Conservation (phyloP, 108 stramenopile species). For the Conticribra guillardii region DNA sequence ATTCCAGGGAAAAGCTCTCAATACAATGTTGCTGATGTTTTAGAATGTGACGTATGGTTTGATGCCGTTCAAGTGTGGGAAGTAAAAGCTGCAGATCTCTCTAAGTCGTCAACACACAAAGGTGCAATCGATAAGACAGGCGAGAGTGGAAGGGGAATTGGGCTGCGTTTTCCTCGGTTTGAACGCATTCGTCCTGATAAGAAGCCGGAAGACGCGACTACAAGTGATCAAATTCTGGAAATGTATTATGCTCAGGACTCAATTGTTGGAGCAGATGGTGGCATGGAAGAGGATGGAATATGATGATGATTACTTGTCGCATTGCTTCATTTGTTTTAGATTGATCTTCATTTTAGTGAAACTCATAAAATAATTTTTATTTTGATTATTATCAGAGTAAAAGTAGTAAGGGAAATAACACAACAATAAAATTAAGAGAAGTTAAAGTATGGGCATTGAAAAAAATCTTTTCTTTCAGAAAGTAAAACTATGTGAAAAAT, state of each 20-base stretch:
- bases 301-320: too few species aligned
- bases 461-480: too few species aligned
- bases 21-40: conserved; percentile 82
- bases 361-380: too few species aligned
- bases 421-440: too few species aligned
- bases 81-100: conserved; percentile 97
- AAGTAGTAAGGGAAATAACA: too few species aligned
- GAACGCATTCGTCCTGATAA: conserved; percentile 98
- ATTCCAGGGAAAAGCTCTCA: conserved; percentile 73
- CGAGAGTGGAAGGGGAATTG: conserved; percentile 93
- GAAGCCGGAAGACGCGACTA: conserved; percentile 95
- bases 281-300: conserved; percentile 60
- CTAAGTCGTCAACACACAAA: conserved; percentile 87
- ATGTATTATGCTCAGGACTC: conserved; percentile 95
- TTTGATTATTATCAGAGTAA: too few species aligned
- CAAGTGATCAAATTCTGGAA: conserved; percentile 93
- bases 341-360: too few species aligned
- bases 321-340: too few species aligned
- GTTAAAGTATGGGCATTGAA: too few species aligned
- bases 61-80: conserved; percentile 98
- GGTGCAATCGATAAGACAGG: conserved; percentile 88
- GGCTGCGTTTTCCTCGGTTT: conserved; percentile 98
- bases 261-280: conserved; percentile 55
- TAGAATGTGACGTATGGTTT: conserved; percentile 98
- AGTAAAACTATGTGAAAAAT: too few species aligned